These are phyloP conservation scores for Colletotrichum chrysophilum DNA, from an alignment of 2,329 filamentous ascomycete genomes.

Conservation along the genomic window DNA sequence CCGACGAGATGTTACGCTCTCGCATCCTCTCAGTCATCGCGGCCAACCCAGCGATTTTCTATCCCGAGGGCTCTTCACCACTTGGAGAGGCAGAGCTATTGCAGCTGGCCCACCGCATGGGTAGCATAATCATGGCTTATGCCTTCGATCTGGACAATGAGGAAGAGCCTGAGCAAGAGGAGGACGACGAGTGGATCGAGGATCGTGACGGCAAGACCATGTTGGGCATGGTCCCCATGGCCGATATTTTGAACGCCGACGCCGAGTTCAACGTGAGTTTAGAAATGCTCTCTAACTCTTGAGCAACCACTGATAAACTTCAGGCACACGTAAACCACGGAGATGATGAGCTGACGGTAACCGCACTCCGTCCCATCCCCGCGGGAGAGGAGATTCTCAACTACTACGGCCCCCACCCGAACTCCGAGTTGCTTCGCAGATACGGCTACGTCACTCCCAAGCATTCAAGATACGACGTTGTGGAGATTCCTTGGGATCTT, in stretches of 20 bases:
- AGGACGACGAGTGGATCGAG: slow-evolving; percentile 69
- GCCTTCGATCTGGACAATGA: slow-evolving; percentile 78
- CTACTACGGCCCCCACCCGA: slow-evolving; percentile 86
- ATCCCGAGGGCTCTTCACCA: slow-evolving; percentile 34
- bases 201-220: slow-evolving; percentile 61
- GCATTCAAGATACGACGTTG: slow-evolving; percentile 81
- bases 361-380: slow-evolving; percentile 69
- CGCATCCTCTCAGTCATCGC: slow-evolving; percentile 58
- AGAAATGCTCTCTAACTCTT: rapidly evolving
- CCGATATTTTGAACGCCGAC: slow-evolving; percentile 89
- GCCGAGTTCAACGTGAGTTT: slow-evolving; percentile 78
- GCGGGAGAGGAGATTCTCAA: slow-evolving; percentile 83
- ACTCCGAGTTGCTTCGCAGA: slow-evolving; percentile 80
- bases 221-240: slow-evolving; percentile 91
- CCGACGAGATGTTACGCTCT: slow-evolving; percentile 70
- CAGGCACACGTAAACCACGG: slow-evolving; percentile 61
- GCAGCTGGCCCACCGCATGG: slow-evolving; percentile 76
- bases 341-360: slow-evolving; percentile 69
- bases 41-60: slow-evolving; percentile 52
- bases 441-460: slow-evolving; percentile 87
- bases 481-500: slow-evolving; percentile 72
- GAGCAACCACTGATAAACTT: background rate
- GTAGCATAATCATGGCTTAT: slow-evolving; percentile 90
- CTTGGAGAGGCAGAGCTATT: slow-evolving; percentile 52
- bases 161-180: slow-evolving; percentile 64